A percentile compares a stretch with the other conserved stretches of the same genome.
phyloP scores from a whole-genome alignment of 1,284 basidiomycete genomes.

The Cutaneotrichosporon mucoides region DNA sequence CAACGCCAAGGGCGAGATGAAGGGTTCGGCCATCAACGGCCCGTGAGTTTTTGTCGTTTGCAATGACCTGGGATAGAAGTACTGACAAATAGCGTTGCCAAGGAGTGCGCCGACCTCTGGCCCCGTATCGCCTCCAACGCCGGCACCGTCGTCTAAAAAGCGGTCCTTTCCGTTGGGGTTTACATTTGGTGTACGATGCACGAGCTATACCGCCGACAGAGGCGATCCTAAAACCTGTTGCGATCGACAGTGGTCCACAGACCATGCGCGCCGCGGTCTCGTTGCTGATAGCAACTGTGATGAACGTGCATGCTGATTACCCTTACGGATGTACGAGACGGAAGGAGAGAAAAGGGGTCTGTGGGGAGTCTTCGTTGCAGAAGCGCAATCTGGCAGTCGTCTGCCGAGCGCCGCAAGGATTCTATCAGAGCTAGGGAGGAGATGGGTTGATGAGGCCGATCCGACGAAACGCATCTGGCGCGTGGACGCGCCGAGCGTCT shows the following conservation, averaged over 20 bases:
- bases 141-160: slow-evolving; percentile 80
- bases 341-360: neutral
- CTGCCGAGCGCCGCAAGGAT: no score
- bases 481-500: no score
- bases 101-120: slow-evolving; percentile 83
- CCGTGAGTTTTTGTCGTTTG: slow-evolving; percentile 52
- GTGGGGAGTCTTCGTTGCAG: neutral
- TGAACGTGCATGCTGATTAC: slow-evolving; percentile 3
- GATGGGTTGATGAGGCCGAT: no score
- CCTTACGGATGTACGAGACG: neutral
- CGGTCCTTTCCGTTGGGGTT: slow-evolving; percentile 11
- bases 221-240: neutral
- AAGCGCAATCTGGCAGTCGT: no score
- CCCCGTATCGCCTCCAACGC: slow-evolving; percentile 99
- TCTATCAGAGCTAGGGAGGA: no score
- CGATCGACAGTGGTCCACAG: no score
- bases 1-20: slow-evolving; percentile 99
- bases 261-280: no score
- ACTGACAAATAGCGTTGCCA: slow-evolving; percentile 39
- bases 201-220: slow-evolving; percentile 16
- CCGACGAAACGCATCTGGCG: no score
- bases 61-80: slow-evolving; percentile 65
- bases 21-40: slow-evolving; percentile 97
- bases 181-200: slow-evolving; percentile 26
- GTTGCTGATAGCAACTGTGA: neutral